Base-by-base conservation (phyloP, 2,329 filamentous ascomycete genomes). In the Aspergillus brasiliensis region DNA sequence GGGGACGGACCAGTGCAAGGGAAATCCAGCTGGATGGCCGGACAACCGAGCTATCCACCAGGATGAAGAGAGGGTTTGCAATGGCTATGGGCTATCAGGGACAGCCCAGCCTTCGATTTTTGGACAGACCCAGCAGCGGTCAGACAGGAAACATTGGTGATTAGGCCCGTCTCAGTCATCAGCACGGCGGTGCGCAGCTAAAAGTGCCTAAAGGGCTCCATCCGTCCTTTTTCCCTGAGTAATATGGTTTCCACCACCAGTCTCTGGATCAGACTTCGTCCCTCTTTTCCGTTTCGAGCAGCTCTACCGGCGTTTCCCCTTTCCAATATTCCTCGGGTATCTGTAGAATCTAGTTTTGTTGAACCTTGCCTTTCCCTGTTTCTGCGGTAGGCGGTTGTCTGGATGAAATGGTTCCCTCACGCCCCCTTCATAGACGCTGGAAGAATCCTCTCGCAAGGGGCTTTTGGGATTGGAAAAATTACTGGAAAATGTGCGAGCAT, bases 321-420 rank as follows among this genome's bases (percentile, higher is more conserved):
- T 28, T 48, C 15, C 8, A 28, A 25, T 25, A 48, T 19, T 8
- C 15, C 46, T n/a, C 25, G 15, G 25, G 15, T 17, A 17, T 17
- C 15, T 27, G 15, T 19, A 23, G 3, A 21, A 10, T 31, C 8
- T 5, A 31, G 15, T 17, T 46, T 13, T 49, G 27, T 17, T 21
- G 37, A 23, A 28, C 19, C 31, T 31, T 13, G 25, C 17, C 21
- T 47, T 53, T 51, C 46, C 51, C 57, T 60, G 56, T 54, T 19
- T 25, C 38, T 19, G 54, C 21, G 10, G 25, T 27, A n/a, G 46
- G n/a, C 25, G 8, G 8, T 31, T 31, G 7, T 8, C 25, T 49
- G 46, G 46, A 28, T 19, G 23, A 11, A 25, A 31, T 15, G 25
- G 25, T n/a, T 49, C 4, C 3, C 25, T 49, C 25, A 8, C 46